Percentiles rank a stretch among this genome's conserved stretches.
Evolutionary conservation across 495 filamentous ascomycete genomes (phyloP).

Genomic region (Penicillium malachiteum): DNA sequence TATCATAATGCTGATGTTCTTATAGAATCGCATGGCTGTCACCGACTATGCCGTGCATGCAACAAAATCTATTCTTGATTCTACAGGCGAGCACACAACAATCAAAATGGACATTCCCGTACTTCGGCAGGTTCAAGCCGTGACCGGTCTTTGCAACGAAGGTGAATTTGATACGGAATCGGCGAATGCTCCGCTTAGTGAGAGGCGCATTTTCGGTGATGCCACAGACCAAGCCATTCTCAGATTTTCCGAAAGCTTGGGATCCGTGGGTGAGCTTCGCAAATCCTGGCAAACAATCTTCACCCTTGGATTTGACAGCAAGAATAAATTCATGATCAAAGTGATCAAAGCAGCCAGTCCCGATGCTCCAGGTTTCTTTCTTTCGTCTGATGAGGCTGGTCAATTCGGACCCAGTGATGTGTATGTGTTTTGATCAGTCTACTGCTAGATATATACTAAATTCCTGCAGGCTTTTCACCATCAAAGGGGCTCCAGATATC

Average conservation of each 20-base stretch:
- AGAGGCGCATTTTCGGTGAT: slow-evolving; percentile 62
- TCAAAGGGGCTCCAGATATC: slow-evolving; percentile 67
- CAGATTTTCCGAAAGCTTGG: slow-evolving; percentile 58
- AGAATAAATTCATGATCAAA: slow-evolving; percentile 72
- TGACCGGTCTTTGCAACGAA: slow-evolving; percentile 64
- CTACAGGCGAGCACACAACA: slow-evolving; percentile 38
- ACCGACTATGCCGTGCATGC: slow-evolving; percentile 44
- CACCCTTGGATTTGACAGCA: slow-evolving; percentile 67
- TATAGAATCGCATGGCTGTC: slow-evolving; percentile 59
- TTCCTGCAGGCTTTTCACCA: slow-evolving; percentile 38
- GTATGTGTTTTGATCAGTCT: neutral
- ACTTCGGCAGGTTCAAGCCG: slow-evolving; percentile 46
- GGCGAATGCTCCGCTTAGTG: slow-evolving; percentile 44
- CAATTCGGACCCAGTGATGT: neutral
- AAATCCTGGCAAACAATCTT: slow-evolving; percentile 55
- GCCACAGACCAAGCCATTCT: slow-evolving; percentile 70
- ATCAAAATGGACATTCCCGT: slow-evolving; percentile 12
- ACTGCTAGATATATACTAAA: neutral
- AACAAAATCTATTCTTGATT: slow-evolving; percentile 31
- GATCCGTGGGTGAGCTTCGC: slow-evolving; percentile 40
- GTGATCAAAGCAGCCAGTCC: slow-evolving; percentile 4
- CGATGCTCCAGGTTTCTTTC: neutral
- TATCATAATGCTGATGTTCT: neutral
- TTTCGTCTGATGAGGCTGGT: slow-evolving; percentile 23
- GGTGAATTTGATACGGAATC: slow-evolving; percentile 60